These are phyloP conservation scores for Tylopilus intermedius DNA, from an alignment of 768 basidiomycete species.

Conservation along the genomic window DNA sequence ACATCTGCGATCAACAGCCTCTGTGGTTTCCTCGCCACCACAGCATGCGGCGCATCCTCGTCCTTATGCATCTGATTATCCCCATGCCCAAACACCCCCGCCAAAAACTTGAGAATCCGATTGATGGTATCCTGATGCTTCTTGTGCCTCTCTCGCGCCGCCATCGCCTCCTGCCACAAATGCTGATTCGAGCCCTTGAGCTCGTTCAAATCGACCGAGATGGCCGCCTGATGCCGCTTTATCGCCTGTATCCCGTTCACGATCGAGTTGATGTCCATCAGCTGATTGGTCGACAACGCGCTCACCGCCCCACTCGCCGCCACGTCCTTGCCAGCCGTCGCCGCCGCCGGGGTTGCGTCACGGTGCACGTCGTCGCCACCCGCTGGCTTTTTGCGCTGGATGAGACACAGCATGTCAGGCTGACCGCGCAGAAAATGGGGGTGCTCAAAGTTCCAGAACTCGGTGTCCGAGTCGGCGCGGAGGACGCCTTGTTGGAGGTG, in stretches of 20 bases:
- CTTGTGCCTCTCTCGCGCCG: conserved; percentile 73
- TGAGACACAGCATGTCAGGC: conserved; percentile 80
- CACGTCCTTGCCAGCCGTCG: conserved; percentile 16
- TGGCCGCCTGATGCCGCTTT: conserved; percentile 88
- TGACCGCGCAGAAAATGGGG: conserved; percentile 85
- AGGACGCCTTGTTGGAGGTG: conserved; percentile 94
- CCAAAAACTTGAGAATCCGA: conserved; percentile 89
- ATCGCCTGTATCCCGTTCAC: conserved; percentile 80
- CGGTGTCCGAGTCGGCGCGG: conserved; percentile 72
- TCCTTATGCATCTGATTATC: conserved; percentile 36
- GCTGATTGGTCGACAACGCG: conserved; percentile 40
- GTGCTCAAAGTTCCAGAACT: conserved; percentile 90
- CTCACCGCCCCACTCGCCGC: conserved; percentile 17
- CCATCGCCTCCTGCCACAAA: conserved; percentile 89
- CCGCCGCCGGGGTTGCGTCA: not conserved
- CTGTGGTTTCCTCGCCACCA: conserved; percentile 46
- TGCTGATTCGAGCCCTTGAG: conserved; percentile 82
- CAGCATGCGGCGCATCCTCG: conserved; percentile 35
- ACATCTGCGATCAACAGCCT: conserved; percentile 67
- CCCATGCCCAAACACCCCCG: conserved; percentile 76
- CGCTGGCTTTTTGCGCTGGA: conserved; percentile 69
- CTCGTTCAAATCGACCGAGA: conserved; percentile 83
- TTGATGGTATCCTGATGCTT: conserved; percentile 97
- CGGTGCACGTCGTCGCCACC: conserved; percentile 31
- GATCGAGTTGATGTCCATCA: conserved; percentile 74